phyloP scores from a whole-genome alignment of 2,329 filamentous ascomycete species.

The Xylariomycetidae sp. region DNA sequence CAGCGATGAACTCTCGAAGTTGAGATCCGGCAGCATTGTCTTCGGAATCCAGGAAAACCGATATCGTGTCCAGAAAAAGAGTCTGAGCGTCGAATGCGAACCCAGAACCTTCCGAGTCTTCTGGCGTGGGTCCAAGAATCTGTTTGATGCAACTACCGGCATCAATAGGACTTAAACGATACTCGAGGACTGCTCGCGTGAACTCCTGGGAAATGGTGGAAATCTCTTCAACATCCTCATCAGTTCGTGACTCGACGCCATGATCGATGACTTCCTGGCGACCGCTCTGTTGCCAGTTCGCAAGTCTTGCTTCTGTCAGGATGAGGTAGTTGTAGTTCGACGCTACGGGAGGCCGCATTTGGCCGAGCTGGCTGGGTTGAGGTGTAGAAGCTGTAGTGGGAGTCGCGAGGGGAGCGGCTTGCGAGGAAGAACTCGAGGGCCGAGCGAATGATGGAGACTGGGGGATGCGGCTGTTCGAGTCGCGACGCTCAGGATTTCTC shows the following conservation, averaged over 20 bases:
- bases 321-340: slow-evolving; percentile 66
- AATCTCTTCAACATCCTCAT: slow-evolving; percentile 63
- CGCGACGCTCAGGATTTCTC: slow-evolving; percentile 43
- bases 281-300: slow-evolving; percentile 61
- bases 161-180: slow-evolving; percentile 58
- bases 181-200: slow-evolving; percentile 66
- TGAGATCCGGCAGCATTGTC: slow-evolving; percentile 39
- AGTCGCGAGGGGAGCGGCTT: slow-evolving; percentile 22
- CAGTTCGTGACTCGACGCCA: slow-evolving; percentile 56
- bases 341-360: slow-evolving; percentile 29
- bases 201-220: slow-evolving; percentile 80
- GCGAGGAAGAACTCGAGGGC: slow-evolving; percentile 33
- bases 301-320: slow-evolving; percentile 63
- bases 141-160: slow-evolving; percentile 69
- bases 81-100: slow-evolving; percentile 56
- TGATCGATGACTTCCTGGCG: slow-evolving; percentile 61
- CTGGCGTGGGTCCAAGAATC: slow-evolving; percentile 56
- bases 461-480: slow-evolving; percentile 32
- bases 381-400: slow-evolving; percentile 17
- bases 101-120: slow-evolving; percentile 37
- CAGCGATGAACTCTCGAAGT: slow-evolving; percentile 63
- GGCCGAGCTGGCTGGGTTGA: slow-evolving; percentile 18
- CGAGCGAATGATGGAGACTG: slow-evolving; percentile 28
- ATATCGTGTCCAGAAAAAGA: slow-evolving; percentile 77
- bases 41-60: slow-evolving; percentile 70